Evolutionary conservation across 768 basidiomycete species (phyloP).

Genomic region (Bullera alba): DNA sequence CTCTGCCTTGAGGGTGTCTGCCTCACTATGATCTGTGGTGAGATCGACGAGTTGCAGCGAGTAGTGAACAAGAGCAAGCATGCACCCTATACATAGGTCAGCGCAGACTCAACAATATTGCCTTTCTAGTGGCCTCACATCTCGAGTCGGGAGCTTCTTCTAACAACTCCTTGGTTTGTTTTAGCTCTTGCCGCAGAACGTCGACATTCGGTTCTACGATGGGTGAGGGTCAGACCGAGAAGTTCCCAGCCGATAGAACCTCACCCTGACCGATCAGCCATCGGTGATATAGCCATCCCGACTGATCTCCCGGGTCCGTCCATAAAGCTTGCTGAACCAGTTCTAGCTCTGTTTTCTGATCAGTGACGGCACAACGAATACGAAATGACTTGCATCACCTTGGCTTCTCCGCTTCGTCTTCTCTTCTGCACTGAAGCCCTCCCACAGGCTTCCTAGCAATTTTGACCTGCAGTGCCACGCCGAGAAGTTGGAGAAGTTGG

Average conservation of each 20-base stretch:
- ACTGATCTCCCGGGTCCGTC: slow-evolving; percentile 92
- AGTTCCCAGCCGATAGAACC: slow-evolving; percentile 10
- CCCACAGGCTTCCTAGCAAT: slow-evolving; percentile 63
- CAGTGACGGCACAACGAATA: background rate
- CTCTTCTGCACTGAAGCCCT: slow-evolving; percentile 50
- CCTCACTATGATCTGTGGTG: too few species aligned
- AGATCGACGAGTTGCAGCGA: slow-evolving; percentile 45
- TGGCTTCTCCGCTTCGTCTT: slow-evolving; percentile 58
- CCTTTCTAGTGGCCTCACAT: slow-evolving; percentile 53
- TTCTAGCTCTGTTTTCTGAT: slow-evolving; percentile 67
- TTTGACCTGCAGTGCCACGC: slow-evolving; percentile 98
- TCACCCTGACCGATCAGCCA: slow-evolving; percentile 82
- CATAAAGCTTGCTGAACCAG: slow-evolving; percentile 89
- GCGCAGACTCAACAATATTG: background rate
- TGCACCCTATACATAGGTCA: slow-evolving; percentile 63
- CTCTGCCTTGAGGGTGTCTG: background rate
- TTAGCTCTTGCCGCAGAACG: slow-evolving; percentile 65
- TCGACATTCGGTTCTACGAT: slow-evolving; percentile 55
- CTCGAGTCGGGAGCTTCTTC: slow-evolving; percentile 87
- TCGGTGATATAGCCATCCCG: slow-evolving; percentile 97
- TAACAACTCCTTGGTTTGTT: slow-evolving; percentile 70
- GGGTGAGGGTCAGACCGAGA: background rate
- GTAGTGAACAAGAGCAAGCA: slow-evolving; percentile 85
- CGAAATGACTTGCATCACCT: slow-evolving; percentile 49
- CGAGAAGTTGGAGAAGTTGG: slow-evolving; percentile 94